Base-by-base conservation (phyloP, 2,329 filamentous ascomycete species). In the Aspergillus sp. region DNA sequence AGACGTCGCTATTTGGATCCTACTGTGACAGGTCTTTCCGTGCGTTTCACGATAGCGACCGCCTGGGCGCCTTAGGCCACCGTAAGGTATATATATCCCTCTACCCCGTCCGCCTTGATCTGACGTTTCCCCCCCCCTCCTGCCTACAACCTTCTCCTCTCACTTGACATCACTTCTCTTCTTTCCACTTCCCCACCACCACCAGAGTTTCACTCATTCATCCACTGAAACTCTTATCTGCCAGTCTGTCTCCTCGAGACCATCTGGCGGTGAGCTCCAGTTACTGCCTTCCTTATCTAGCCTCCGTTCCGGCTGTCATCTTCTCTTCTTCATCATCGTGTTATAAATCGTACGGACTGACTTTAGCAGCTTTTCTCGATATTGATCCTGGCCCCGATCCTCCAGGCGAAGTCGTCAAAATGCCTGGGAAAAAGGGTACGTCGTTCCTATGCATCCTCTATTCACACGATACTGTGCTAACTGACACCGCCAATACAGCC, bases 401-500 rank as follows among this genome's bases (percentile, higher is more conserved):
- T 29, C 7, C 34, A 3, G 13, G 34, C n/a, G 16, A 38, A 38
- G 2, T 13, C 13, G 34, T 38, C 34, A 17, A 38, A 13, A 38
- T 38, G 34, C 34, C 34, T 38, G 34, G 14, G 16, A n/a, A n/a
- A 13, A n/a, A 38, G 13, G 34, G 34, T 38, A 6, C 10, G 40
- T 20, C 25, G 6, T 11, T 10, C 9, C 25, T 10, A 29, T 29
- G 25, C 25, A 29, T 10, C 25, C 25, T 7, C 25, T 3, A 10
- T 29, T 10, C 7, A 11, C 11, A 29, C 9, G 4, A 10, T 29
- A 10, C 9, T 29, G 5, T 10, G 25, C 9, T 29, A 11, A 29
- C 9, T 19, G 7, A 13, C 40, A 9, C 11, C 40, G 40, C 16
- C 4, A 14, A 19, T 47, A 29, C 53, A 76, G 73, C 65, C 36